These are phyloP conservation scores for Cucurbitaria berberidis DNA, from an alignment of 2,329 filamentous ascomycete genomes.

Conservation along the genomic window DNA sequence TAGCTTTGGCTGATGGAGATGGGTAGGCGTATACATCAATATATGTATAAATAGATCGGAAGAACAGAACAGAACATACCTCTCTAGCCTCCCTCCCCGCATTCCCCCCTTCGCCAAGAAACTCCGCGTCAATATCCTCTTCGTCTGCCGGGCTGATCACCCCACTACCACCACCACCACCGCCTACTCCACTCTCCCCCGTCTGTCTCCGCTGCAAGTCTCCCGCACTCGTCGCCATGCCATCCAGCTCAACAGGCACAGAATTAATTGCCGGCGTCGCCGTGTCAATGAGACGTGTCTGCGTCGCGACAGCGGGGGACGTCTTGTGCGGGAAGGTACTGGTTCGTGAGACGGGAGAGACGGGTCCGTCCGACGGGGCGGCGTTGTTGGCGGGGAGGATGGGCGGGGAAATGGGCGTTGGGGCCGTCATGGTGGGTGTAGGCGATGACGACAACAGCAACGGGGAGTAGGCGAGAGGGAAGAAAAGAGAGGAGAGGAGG, in stretches of 20 bases:
- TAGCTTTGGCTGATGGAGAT: neutral
- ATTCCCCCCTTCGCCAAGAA: conserved; percentile 31
- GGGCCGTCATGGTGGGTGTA: conserved; percentile 9
- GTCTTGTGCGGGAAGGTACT: conserved; percentile 39
- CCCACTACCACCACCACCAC: neutral
- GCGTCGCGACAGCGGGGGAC: conserved; percentile 24
- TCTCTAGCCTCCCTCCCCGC: conserved; percentile 26
- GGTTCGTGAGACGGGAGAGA: conserved; percentile 29
- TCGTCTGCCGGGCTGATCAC: conserved; percentile 33
- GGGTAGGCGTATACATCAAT: neutral
- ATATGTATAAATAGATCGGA: neutral
- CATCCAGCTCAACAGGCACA: conserved; percentile 54
- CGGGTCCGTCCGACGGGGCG: conserved; percentile 9
- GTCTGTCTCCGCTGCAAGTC: conserved; percentile 30
- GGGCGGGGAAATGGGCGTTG: conserved; percentile 10
- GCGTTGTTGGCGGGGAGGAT: neutral
- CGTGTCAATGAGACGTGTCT: conserved; percentile 46
- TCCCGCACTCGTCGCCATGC: conserved; percentile 30
- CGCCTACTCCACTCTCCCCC: conserved; percentile 2
- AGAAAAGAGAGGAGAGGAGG: neutral
- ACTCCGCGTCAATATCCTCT: conserved; percentile 38
- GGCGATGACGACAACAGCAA: neutral
- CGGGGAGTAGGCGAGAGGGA: neutral
- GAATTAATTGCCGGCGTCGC: conserved; percentile 51
- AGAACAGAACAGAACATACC: conserved; percentile 22